Conservation (phyloP, 139 green algal species). For the Mychonastes homosphaera region DNA sequence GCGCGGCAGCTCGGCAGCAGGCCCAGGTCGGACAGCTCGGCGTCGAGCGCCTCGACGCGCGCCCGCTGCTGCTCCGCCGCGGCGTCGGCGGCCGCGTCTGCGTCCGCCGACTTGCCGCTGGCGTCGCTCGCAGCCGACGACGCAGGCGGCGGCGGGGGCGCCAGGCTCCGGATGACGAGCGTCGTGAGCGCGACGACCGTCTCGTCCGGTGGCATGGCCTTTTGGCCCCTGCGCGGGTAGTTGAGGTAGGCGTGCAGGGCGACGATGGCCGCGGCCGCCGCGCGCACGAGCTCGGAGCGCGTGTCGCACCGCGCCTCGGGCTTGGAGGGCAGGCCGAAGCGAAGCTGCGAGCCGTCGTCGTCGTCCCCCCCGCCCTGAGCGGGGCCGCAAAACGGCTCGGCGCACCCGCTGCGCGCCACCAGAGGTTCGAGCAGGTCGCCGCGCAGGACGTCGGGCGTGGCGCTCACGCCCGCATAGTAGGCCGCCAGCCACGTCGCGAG, state of each 20-base stretch:
- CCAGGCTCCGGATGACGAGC: too few relatives aligned
- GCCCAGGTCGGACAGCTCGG: too few relatives aligned
- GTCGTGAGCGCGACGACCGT: too few relatives aligned
- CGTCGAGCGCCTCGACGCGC: too few relatives aligned
- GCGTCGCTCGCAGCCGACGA: too few relatives aligned
- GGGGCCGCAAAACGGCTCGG: slow-evolving; percentile 4
- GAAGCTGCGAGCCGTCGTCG: background rate
- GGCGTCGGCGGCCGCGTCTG: too few relatives aligned
- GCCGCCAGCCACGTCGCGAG: background rate
- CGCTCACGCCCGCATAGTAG: background rate
- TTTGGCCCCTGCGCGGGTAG: too few relatives aligned
- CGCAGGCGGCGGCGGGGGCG: too few relatives aligned
- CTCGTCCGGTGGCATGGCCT: too few relatives aligned
- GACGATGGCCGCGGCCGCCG: slow-evolving; percentile 7
- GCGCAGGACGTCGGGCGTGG: slow-evolving; percentile 4
- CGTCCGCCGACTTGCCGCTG: too few relatives aligned
- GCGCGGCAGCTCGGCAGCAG: too few relatives aligned
- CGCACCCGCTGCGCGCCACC: slow-evolving; percentile 6
- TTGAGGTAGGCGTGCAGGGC: slow-evolving; percentile 18
- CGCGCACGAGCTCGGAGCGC: slow-evolving; percentile 14
- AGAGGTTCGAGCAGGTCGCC: slow-evolving; percentile 15
- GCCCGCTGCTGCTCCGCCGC: too few relatives aligned
- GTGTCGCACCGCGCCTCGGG: slow-evolving; percentile 3
- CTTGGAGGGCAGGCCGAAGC: slow-evolving; percentile 10
- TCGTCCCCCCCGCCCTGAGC: slow-evolving; percentile 1